These are phyloP conservation scores for Populus ilicifolia DNA, from an alignment of 345 rosid species.

Conservation along the genomic window DNA sequence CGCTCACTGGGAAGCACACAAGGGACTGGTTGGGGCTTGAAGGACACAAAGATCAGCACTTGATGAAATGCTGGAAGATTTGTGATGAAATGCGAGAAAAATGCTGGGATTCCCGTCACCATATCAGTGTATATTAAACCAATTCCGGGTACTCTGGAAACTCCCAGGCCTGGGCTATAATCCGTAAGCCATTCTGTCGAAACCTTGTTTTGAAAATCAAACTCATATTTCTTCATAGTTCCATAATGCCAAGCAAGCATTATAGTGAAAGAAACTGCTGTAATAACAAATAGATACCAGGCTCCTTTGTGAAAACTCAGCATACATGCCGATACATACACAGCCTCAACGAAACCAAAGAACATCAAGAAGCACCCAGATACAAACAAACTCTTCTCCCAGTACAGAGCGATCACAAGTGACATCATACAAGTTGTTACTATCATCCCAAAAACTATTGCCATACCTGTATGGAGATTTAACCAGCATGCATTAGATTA, in stretches of 20 bases:
- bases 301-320: slow-evolving; percentile 49
- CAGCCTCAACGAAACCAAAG: slow-evolving; percentile 47
- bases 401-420: slow-evolving; percentile 46
- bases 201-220: slow-evolving; percentile 53
- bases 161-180: slow-evolving; percentile 44
- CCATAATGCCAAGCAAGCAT: slow-evolving; percentile 66
- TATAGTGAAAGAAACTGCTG: slow-evolving; percentile 32
- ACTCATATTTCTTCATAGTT: slow-evolving; percentile 51
- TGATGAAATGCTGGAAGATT: slow-evolving; percentile 65
- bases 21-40: slow-evolving; percentile 55
- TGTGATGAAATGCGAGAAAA: slow-evolving; percentile 55
- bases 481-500: background rate
- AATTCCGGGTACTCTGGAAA: slow-evolving; percentile 60
- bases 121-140: slow-evolving; percentile 51
- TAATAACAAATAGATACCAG: slow-evolving; percentile 44
- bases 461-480: slow-evolving; percentile 38
- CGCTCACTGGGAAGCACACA: slow-evolving; percentile 30
- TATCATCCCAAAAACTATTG: slow-evolving; percentile 49
- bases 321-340: slow-evolving; percentile 40
- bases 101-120: slow-evolving; percentile 51
- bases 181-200: slow-evolving; percentile 52
- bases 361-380: slow-evolving; percentile 43
- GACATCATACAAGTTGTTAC: slow-evolving; percentile 67
- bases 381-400: slow-evolving; percentile 42
- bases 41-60: slow-evolving; percentile 56